These are phyloP conservation scores for Cutaneotrichosporon dermatis DNA, from an alignment of 1,284 basidiomycete genomes.

Conservation along the genomic window DNA sequence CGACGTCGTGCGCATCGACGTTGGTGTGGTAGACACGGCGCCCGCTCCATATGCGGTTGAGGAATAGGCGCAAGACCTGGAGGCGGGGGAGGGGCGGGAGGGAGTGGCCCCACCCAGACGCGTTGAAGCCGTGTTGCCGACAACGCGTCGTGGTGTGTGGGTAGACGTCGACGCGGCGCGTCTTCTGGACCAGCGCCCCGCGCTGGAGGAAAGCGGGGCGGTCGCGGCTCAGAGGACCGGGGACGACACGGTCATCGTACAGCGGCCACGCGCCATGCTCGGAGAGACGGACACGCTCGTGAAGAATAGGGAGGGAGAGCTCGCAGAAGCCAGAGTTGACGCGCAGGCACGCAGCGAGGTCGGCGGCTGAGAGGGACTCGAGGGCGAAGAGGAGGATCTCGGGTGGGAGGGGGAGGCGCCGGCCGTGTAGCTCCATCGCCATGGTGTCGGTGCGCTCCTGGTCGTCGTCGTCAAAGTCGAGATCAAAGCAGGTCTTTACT, in stretches of 20 bases:
- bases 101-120: slow-evolving; percentile 2
- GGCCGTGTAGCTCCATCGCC: background rate
- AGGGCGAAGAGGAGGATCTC: slow-evolving; percentile 7
- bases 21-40: slow-evolving; percentile 12
- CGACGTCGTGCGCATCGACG: slow-evolving; percentile 3
- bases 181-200: background rate
- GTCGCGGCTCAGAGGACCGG: background rate
- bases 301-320: slow-evolving; percentile 8
- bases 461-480: too few relatives aligned
- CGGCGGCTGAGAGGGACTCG: background rate
- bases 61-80: slow-evolving; percentile 5
- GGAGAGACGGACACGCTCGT: slow-evolving; percentile 3
- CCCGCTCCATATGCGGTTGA: slow-evolving; percentile 5
- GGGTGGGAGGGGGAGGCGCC: slow-evolving; percentile 2
- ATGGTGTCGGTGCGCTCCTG: too few relatives aligned
- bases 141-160: slow-evolving; percentile 9
- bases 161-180: slow-evolving; percentile 4
- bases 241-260: slow-evolving; percentile 4
- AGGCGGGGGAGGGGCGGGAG: slow-evolving; percentile 6
- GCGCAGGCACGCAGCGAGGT: slow-evolving; percentile 4
- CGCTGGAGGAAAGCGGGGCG: slow-evolving; percentile 2
- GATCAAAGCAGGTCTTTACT: too few relatives aligned
- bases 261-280: slow-evolving; percentile 8
- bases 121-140: background rate
- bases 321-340: slow-evolving; percentile 9